Base-by-base conservation (phyloP, 164 flowering plant genomes). In the Dillenia suffruticosa region DNA sequence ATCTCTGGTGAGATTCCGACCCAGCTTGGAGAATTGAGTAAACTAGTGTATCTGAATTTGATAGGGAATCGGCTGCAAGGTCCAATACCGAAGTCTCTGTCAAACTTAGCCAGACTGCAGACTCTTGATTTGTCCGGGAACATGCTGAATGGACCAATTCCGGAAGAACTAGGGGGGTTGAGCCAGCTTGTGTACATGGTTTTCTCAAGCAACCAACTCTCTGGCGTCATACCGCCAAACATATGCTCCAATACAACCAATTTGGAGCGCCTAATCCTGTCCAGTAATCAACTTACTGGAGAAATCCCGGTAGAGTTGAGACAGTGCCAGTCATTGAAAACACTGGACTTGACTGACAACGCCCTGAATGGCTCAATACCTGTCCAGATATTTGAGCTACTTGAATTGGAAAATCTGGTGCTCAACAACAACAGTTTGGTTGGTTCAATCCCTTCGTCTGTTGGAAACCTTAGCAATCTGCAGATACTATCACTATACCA, bases 111-210 rank as follows among this genome's bases (percentile, higher is more conserved):
- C 9, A 76, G 68, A 57, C 93, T 95, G 65, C 77, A 79, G 51
- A 92, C 43, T 58, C 87, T 94, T 12, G 99, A 94, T 68, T 74
- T 94, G 61, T 94, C 99, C 2, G 49, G 44, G n/a, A 94, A 94
- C 74, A 67, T 19, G 67, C 85, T 94, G 47, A 68, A 64, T 10
- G 99, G 96, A 16, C 74, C 65, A 43, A 74, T 94, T 46, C 96
- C 92, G 0, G 79, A 62, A 40, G 91, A 86, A 50, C 68, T 91
- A 13, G 86, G 88, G 14, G 52, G 61, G 16, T 68, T 91, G 86
- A 73, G 71, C 19, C 66, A 76, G 66, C 81, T 91, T 12, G 66
- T 61, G 17, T 79, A 43, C 83, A 46, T 94, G 81, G 91, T 88
- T 9, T 54, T 94, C 63, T 76, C 88, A 2, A 74, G 70, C 53